Evolutionary conservation across 352 stramenopile species (phyloP), one percentile per base, ranked within the genome.

Genomic region (Globisporangium irregulare): DNA sequence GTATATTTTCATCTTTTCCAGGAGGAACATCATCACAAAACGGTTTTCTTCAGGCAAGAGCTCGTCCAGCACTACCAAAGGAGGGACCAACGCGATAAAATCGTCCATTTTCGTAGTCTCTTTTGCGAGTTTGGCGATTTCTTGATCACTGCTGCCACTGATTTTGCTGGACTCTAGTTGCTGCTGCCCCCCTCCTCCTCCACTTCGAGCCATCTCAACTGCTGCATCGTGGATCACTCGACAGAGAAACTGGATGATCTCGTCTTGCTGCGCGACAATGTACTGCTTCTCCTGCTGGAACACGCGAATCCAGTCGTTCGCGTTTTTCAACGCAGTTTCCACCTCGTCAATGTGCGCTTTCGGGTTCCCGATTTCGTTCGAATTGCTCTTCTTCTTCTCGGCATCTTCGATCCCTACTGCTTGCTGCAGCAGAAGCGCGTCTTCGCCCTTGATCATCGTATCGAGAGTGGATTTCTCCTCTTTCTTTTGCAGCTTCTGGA

Each of bases 1-100:
- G 61, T 90, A 90, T 3, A 73, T 41, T n/a, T 74, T 74, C 70
- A 91, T 81, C 57, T 90, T 91, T 38, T 86, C 81, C 8, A 93
- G 59, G 7, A 93, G 54, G 46, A 93, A 84, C n/a, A 70, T 51
- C 5, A 93, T 59, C 14, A 91, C 73, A 12, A 76, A 64, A 1
- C 73, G 77, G n/a, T 67, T 75, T 12, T 90, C 80, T 10, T 78
- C 65, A 4, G 68, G 66, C 1, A 75, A 82, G 10, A 93, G 68
- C 51, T 91, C 82, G 22, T 93, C 81, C 25, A 90, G 66, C 15
- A 72, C 61, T 27, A 74, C 69, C 18, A 75, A 71, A 53, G 72
- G 60, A 7, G 80, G 60, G 0, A 88, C 46, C 6, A 64, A 63
- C 5, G 70, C 59, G 2, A 75, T 73, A 9, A 88, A 75, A 18